Conservation (phyloP, 2,329 filamentous ascomycete genomes). For the Talaromyces funiculosus region DNA sequence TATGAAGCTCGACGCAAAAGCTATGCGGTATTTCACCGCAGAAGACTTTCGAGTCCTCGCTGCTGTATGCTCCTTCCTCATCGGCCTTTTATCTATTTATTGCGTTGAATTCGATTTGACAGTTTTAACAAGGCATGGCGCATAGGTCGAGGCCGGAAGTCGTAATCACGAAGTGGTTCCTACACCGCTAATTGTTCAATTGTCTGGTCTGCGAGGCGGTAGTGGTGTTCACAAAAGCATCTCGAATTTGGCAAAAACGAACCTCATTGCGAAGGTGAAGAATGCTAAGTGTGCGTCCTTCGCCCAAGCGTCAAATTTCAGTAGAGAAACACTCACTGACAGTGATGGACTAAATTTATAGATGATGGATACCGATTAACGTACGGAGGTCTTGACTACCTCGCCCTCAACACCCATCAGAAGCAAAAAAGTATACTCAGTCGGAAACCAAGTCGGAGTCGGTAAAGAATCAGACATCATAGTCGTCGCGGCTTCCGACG, state of each 20-base stretch:
- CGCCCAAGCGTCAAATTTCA: not conserved
- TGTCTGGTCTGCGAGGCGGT: conserved; percentile 72
- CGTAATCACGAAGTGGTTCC: conserved; percentile 97
- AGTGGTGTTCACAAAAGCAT: conserved; percentile 81
- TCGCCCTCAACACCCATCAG: conserved; percentile 87
- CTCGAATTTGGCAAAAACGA: conserved; percentile 83
- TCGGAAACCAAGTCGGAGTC: conserved; percentile 89
- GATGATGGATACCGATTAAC: conserved; percentile 94
- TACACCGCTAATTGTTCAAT: conserved; percentile 76
- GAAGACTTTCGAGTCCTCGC: conserved; percentile 96
- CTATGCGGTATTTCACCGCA: conserved; percentile 80
- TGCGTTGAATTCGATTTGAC: conserved; percentile 23
- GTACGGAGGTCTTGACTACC: conserved; percentile 94
- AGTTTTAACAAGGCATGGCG: conserved; percentile 28
- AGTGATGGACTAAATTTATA: conserved; percentile 20
- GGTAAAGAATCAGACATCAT: conserved; percentile 98
- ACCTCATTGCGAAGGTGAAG: conserved; percentile 85
- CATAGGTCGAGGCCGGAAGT: conserved; percentile 82
- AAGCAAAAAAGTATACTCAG: conserved; percentile 79
- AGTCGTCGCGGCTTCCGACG: conserved; percentile 76
- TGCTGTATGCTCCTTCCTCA: conserved; percentile 57
- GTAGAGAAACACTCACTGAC: not conserved
- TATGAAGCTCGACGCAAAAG: conserved; percentile 95
- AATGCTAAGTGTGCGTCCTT: conserved; percentile 68
- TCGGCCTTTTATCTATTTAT: conserved; percentile 18